Evolutionary conservation across 352 stramenopile species (phyloP).

Genomic region (Blastocystis sp.): DNA sequence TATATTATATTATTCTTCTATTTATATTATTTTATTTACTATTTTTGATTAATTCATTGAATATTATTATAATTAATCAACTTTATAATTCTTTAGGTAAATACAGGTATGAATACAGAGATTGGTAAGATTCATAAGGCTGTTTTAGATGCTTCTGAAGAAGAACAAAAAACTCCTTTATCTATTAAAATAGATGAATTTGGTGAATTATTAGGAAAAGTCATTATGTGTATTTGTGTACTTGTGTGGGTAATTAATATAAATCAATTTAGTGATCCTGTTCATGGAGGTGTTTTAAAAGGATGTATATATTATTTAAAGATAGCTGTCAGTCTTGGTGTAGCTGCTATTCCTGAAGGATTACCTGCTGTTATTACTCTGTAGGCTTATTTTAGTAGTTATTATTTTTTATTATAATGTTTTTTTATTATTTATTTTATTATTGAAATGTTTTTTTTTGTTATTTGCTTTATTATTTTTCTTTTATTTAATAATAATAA

Average conservation of each 20-base stretch:
- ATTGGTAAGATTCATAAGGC: constrained; percentile 83
- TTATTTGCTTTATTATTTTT: no score
- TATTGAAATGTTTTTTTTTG: no score
- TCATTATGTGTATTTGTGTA: constrained; percentile 74
- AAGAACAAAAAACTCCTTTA: constrained; percentile 79
- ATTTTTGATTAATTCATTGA: constrained; percentile 70
- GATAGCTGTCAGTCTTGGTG: constrained; percentile 84
- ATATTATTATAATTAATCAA: no score
- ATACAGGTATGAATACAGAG: constrained; percentile 86
- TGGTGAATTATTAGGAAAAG: constrained; percentile 72
- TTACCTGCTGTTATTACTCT: constrained; percentile 89
- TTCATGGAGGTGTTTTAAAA: constrained; percentile 64
- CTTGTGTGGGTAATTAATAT: constrained; percentile 72
- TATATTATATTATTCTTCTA: no score
- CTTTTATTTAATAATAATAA: no score
- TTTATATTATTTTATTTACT: constrained; percentile 80
- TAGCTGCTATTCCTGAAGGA: constrained; percentile 93
- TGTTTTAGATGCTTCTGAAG: constrained; percentile 69
- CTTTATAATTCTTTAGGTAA: no score
- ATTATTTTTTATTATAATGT: no score
- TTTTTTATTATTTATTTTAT: no score
- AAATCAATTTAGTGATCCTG: constrained; percentile 52
- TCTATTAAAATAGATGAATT: constrained; percentile 95
- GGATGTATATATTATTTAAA: constrained; percentile 97
- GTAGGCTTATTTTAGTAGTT: background rate